Base-by-base conservation (phyloP, 371 early-diverging fungal genomes). In the Mucor velutinosus region DNA sequence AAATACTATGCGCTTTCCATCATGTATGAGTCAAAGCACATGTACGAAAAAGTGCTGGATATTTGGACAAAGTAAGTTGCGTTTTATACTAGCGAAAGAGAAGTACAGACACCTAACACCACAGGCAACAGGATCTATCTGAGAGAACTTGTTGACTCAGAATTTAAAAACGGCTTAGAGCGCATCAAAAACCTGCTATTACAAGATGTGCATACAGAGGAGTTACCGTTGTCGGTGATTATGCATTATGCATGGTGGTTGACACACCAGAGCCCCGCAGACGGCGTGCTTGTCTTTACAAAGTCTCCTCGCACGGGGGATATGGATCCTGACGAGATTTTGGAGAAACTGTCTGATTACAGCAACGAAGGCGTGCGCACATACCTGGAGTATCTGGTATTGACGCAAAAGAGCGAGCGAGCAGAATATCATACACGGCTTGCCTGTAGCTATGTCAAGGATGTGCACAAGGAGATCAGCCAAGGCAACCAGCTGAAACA, bases 1-100 rank as follows among this genome's bases (percentile, higher is more conserved):
- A 83, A 83, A 67, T 85, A 84, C 64, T 92, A 90, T 74, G 89
- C 89, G 3, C 77, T 90, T 8, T 86, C 88, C 10, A 68, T 92
- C 8, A 78, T 93, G 63, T 87, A 88, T 63, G 86, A 88, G 72
- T 70, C 79, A 14, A 83, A 82, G 17, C 80, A 79, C 39, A 71
- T 83, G 70, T 77, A 75, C 51, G 73, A 82, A 53, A 79, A 87
- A 15, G 77, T 85, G 6, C 72, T 94, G 55, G 87, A 89, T 21
- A 74, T 90, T 1, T 92, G 91, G 92, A 85, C 86, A 66, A 76
- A 79, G 93, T 92, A 83, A 66, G 73, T 53, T 25, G n/a, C 10
- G 7, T 21, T 19, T 21, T 47, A 21, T 2, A 47, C 4, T 11
- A 1, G 41, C 5, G 41, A 17, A 10, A 37, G 1, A 14, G 0